These are phyloP conservation scores for Boechera retrofracta DNA, from an alignment of 345 rosid genomes.

Conservation along the genomic window DNA sequence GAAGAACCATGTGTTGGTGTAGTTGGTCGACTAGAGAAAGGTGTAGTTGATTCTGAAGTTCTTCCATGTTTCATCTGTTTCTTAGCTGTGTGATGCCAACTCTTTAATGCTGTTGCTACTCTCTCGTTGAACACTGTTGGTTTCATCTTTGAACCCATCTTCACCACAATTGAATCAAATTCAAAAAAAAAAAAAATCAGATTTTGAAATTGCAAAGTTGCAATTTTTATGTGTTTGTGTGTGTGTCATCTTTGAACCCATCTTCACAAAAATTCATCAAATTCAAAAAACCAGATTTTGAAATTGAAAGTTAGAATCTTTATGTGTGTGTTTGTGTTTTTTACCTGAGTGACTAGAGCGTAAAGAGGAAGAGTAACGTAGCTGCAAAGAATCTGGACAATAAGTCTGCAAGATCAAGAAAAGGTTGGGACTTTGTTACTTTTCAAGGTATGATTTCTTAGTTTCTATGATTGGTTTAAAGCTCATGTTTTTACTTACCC, in stretches of 20 bases:
- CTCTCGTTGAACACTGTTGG: conserved; percentile 80
- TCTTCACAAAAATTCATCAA: conserved; percentile 43
- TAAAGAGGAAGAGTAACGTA: conserved; percentile 94
- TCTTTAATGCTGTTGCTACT: conserved; percentile 69
- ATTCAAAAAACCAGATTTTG: not conserved
- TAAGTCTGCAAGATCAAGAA: conserved; percentile 51
- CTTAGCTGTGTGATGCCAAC: conserved; percentile 80
- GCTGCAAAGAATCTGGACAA: conserved; percentile 87
- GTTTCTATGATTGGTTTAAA: not conserved
- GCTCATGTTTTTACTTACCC: conserved; percentile 58
- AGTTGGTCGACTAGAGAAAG: conserved; percentile 63
- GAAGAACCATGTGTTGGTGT: conserved; percentile 68
- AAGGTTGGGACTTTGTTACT: conserved; percentile 24
- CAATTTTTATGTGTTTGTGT: not conserved
- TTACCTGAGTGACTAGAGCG: conserved; percentile 90
- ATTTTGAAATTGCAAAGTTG: not conserved
- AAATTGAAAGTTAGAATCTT: not conserved
- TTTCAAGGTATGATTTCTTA: not conserved
- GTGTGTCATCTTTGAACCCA: conserved; percentile 81
- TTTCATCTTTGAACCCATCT: conserved; percentile 97
- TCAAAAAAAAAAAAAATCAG: not conserved
- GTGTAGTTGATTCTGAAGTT: conserved; percentile 54
- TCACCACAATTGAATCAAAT: not conserved
- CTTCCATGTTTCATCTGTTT: conserved; percentile 67
- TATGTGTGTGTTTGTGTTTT: not conserved